Conservation (phyloP, 805 yeast species). For the Cyberlindnera xishuangbannaensis region DNA sequence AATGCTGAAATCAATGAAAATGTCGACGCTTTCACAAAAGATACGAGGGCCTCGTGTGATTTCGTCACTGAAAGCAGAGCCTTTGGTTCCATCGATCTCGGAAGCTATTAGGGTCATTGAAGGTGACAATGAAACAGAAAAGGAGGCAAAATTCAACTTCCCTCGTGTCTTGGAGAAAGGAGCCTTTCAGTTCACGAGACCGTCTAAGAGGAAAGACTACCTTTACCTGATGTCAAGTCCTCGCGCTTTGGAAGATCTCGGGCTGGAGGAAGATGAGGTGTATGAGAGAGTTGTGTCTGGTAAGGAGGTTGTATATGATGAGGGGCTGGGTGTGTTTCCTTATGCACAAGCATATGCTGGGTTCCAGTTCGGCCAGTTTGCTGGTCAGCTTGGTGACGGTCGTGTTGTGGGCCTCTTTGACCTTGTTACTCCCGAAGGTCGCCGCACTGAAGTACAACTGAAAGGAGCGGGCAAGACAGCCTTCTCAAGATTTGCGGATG, state of each 20-base stretch:
- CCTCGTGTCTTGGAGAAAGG: slow-evolving; percentile 56
- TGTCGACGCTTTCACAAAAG: neutral
- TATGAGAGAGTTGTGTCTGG: slow-evolving; percentile 62
- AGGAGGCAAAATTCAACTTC: slow-evolving; percentile 33
- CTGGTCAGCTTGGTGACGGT: slow-evolving; percentile 97
- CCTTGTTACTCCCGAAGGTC: slow-evolving; percentile 39
- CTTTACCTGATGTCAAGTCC: slow-evolving; percentile 52
- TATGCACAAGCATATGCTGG: slow-evolving; percentile 94
- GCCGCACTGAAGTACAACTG: slow-evolving; percentile 58
- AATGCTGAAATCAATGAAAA: too few relatives aligned
- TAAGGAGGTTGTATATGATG: slow-evolving; percentile 34
- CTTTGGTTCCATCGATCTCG: slow-evolving; percentile 25
- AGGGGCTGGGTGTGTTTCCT: slow-evolving; percentile 47
- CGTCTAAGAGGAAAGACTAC: slow-evolving; percentile 52
- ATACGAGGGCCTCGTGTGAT: neutral
- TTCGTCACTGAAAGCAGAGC: slow-evolving; percentile 20
- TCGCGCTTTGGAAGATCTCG: slow-evolving; percentile 56
- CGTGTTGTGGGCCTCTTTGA: slow-evolving; percentile 82
- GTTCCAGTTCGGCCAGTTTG: slow-evolving; percentile 92
- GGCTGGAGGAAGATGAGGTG: slow-evolving; percentile 41
- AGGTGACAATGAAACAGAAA: slow-evolving; percentile 16
- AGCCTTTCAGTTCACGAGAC: slow-evolving; percentile 67
- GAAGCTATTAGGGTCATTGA: slow-evolving; percentile 27
- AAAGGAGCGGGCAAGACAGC: slow-evolving; percentile 95
- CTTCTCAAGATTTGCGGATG: slow-evolving; percentile 92